Base-by-base conservation (phyloP, 1,139 yeast genomes). In the Nakaseomyces uthaithaninus region DNA sequence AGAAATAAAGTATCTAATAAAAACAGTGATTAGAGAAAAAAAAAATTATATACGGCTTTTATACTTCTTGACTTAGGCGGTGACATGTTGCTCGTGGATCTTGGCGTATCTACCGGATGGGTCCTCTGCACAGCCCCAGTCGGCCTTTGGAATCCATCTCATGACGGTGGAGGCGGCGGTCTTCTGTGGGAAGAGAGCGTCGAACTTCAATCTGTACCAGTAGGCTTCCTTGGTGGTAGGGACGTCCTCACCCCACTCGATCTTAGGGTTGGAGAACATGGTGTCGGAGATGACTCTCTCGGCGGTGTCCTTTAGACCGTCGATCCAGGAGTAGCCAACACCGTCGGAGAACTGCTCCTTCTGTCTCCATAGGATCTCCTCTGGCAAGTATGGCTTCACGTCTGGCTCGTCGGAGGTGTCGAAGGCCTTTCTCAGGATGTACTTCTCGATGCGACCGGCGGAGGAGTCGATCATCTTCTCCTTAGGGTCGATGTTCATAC, bases 81-180 rank as follows among this genome's bases (percentile, higher is more conserved):
- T 57, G 45, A 75, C 72, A 48, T 77, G 74, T 54, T 77, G 64
- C 42, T 82, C 87, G 65, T 91, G 98, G 54, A 83, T 79, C 68
- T 83, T 76, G 53, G 94, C 96, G 61, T 74, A 89, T 71, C 99
- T 85, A 51, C 99, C 99, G 43, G 95, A 83, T 41, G 99, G 98
- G 67, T 91, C 99, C 54, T 81, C 94, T 60, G 89, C 89, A 69
- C 98, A 91, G 49, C 98, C 98, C 99, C 99, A 91, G 67, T 91
- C 98, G 50, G 97, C 97, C 75, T 93, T 91, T 63, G 99, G 99
- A 66, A 91, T 71, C 99, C 99, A 91, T 75, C 98, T 82, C 95
- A 85, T 87, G 47, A 91, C 98, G 17, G 98, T 91, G 37, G 79
- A 69, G 47, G 96, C 97, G 54, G 95, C 98, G 54, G 95, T 91